These are phyloP conservation scores for Botrytis porri DNA, from an alignment of 2,329 filamentous ascomycete genomes.

Conservation along the genomic window DNA sequence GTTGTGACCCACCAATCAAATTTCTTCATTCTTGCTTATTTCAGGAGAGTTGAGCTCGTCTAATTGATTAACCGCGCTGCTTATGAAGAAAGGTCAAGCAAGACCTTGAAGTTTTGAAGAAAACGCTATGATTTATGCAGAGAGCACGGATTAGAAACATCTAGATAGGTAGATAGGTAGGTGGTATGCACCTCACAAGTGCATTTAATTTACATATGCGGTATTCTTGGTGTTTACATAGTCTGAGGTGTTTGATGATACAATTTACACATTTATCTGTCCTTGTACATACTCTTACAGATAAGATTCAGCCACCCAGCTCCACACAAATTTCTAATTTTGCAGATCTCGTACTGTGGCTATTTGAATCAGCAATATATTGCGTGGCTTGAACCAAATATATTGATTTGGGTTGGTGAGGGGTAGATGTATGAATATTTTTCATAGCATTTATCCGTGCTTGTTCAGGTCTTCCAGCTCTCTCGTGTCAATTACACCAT, in stretches of 20 bases:
- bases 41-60: conserved; percentile 14
- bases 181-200: not conserved
- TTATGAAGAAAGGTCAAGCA: not conserved
- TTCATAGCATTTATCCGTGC: conserved; percentile 1
- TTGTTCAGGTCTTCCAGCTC: conserved; percentile 2
- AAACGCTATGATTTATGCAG: not conserved
- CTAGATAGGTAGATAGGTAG: not conserved
- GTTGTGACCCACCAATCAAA: conserved; percentile 16
- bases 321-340: not conserved
- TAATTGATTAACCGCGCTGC: conserved; percentile 19
- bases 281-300: not conserved
- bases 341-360: conserved; percentile 2
- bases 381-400: conserved; percentile 14
- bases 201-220: not conserved
- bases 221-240: not conserved
- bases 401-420: not conserved
- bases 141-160: not conserved
- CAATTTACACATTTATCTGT: not conserved
- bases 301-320: not conserved
- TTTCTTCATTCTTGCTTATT: not conserved
- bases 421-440: not conserved
- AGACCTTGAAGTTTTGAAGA: conserved; percentile 1
- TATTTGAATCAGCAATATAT: not conserved
- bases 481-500: conserved; percentile 4
- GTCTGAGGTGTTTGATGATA: not conserved